Evolutionary conservation across 371 early-diverging fungal genomes (phyloP), one percentile per base, ranked within the genome.

Genomic region (Mucor sp.): DNA sequence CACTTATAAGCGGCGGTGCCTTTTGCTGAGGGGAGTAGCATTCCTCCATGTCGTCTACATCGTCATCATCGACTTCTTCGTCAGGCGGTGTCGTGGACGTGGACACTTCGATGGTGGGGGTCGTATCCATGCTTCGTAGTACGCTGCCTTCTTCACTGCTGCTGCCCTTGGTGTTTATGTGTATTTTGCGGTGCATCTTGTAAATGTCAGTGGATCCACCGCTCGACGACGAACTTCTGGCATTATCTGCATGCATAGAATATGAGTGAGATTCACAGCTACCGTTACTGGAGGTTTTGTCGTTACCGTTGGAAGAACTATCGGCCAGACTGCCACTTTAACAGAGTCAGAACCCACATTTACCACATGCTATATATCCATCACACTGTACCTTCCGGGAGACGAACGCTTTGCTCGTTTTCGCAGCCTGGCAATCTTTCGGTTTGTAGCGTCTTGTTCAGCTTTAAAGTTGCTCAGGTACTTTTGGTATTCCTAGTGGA

Each of bases 391-490:
- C 65, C 71, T 71, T 12, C 58, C 62, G 1, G 72, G 60, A 2
- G 70, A 68, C 21, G 69, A 67, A 12, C 59, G 32, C 53, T 78
- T 78, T 1, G 66, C 65, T 59, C 66, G 56, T 21, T 75, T 73
- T 19, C 76, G 68, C 32, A 68, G 27, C 48, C 75, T 39, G 1
- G 62, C 71, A 58, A 74, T 74, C 39, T 60, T 68, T 50, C 58
- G 48, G 41, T 72, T 72, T 9, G 60, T 64, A 2, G 65, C 72
- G 47, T 77, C 84, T 79, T 86, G 75, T 43, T 79, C 77, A 1
- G 64, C 67, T 35, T 75, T 74, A 47, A 79, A 81, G 7, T 77
- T 72, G 17, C 53, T 74, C 15, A 79, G 58, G 28, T 81, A 81
- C 53, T 62, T 62, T 66, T 81, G 81, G 60, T 81, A 80, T 25